Evolutionary conservation across 345 rosid genomes (phyloP).

Genomic region (Limnanthes douglasii): DNA sequence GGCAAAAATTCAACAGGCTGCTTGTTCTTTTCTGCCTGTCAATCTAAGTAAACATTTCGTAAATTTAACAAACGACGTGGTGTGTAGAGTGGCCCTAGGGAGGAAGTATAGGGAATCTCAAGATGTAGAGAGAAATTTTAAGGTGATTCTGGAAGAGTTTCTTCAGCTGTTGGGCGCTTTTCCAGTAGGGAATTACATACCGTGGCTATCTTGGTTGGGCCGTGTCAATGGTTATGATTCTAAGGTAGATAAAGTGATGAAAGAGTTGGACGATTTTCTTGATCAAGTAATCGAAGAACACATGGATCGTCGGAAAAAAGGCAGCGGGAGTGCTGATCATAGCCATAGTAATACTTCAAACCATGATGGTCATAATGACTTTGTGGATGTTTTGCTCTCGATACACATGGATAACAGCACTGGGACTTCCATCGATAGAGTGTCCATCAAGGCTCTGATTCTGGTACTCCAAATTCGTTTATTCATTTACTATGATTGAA

Average conservation of each 20-base stretch:
- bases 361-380: background rate
- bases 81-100: conserved; percentile 43
- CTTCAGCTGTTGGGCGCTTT: conserved; percentile 17
- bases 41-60: conserved; percentile 23
- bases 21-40: conserved; percentile 6
- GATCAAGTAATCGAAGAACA: conserved; percentile 16
- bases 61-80: conserved; percentile 21
- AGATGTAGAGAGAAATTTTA: conserved; percentile 24
- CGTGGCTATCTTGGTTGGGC: conserved; percentile 36
- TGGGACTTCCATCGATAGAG: conserved; percentile 14
- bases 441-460: conserved; percentile 23
- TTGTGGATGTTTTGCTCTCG: conserved; percentile 12
- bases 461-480: no score
- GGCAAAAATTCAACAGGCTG: conserved; percentile 9
- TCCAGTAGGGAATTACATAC: conserved; percentile 30
- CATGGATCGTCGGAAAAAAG: conserved; percentile 1
- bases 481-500: no score
- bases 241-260: conserved; percentile 9
- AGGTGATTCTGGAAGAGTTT: conserved; percentile 16
- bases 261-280: conserved; percentile 15
- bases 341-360: no score
- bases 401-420: conserved; percentile 14
- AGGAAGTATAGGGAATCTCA: conserved; percentile 32
- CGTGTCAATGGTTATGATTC: conserved; percentile 10
- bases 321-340: no score